phyloP scores from a whole-genome alignment of 2,329 filamentous ascomycete species.

The Trichoderma sp. region DNA sequence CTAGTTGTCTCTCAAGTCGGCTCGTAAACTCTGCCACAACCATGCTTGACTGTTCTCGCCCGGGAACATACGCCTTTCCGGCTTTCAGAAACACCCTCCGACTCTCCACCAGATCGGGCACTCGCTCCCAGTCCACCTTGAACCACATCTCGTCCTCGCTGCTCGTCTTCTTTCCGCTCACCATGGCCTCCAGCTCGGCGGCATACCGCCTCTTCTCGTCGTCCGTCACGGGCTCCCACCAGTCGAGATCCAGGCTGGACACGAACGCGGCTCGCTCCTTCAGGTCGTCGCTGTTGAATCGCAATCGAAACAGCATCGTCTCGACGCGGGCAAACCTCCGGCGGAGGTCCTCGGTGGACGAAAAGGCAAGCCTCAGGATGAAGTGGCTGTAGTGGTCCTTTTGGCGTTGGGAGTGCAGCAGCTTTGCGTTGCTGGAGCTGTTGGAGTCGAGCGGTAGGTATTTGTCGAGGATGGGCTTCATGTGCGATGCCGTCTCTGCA shows the following conservation, averaged over 20 bases:
- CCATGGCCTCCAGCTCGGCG: slow-evolving; percentile 60
- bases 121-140: slow-evolving; percentile 93
- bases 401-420: slow-evolving; percentile 73
- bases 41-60: slow-evolving; percentile 83
- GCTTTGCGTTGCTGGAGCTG: slow-evolving; percentile 60
- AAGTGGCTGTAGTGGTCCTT: slow-evolving; percentile 99
- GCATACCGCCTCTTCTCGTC: slow-evolving; percentile 72
- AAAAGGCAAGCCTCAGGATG: slow-evolving; percentile 90
- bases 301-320: slow-evolving; percentile 82
- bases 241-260: slow-evolving; percentile 74
- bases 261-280: slow-evolving; percentile 77
- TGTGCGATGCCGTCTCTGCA: slow-evolving; percentile 80
- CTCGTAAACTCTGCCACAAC: slow-evolving; percentile 84
- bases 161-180: slow-evolving; percentile 42
- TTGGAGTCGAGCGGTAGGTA: slow-evolving; percentile 80
- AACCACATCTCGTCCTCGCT: slow-evolving; percentile 85
- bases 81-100: slow-evolving; percentile 74
- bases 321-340: slow-evolving; percentile 85
- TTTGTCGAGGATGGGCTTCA: slow-evolving; percentile 85
- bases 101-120: slow-evolving; percentile 84
- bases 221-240: slow-evolving; percentile 83
- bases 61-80: slow-evolving; percentile 90
- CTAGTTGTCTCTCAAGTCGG: slow-evolving; percentile 77
- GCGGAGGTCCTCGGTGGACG: slow-evolving; percentile 85
- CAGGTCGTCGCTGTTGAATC: slow-evolving; percentile 75